These are phyloP conservation scores for Vicia villosa DNA, from an alignment of 306 rosid species.

Conservation along the genomic window DNA sequence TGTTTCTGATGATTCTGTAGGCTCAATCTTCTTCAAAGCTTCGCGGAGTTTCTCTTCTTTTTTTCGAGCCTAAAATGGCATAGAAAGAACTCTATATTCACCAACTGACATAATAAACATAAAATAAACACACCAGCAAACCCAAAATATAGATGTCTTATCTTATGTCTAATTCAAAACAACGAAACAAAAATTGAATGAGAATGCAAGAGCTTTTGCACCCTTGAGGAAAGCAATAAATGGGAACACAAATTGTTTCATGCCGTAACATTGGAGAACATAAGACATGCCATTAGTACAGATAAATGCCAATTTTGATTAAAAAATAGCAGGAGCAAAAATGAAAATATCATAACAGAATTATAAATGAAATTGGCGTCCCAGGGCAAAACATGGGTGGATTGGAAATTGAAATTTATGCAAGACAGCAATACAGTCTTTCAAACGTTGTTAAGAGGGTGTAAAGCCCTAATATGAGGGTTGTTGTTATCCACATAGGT, in stretches of 20 bases:
- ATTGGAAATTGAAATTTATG: too few species aligned
- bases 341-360: not conserved
- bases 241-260: constrained; percentile 1
- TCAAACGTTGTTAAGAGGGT: too few species aligned
- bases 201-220: constrained; percentile 26
- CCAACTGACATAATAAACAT: constrained; percentile 7
- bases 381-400: too few species aligned
- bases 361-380: too few species aligned
- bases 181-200: not conserved
- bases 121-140: constrained; percentile 15
- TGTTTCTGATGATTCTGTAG: constrained; percentile 67
- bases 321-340: not conserved
- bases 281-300: not conserved
- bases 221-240: constrained; percentile 2
- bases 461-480: too few species aligned
- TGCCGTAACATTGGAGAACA: constrained; percentile 17
- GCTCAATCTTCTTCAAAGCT: constrained; percentile 84
- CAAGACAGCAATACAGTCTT: too few species aligned
- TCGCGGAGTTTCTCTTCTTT: constrained; percentile 73
- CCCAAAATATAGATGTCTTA: not conserved
- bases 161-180: constrained; percentile 15
- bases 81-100: constrained; percentile 29
- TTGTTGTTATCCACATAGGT: too few species aligned
- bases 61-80: constrained; percentile 63
- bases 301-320: constrained; percentile 19